Percentiles rank a stretch among this genome's conserved stretches.
Evolutionary conservation across 2,329 filamentous ascomycete species (phyloP).

Genomic region (Paraconiothyrium brasiliense): DNA sequence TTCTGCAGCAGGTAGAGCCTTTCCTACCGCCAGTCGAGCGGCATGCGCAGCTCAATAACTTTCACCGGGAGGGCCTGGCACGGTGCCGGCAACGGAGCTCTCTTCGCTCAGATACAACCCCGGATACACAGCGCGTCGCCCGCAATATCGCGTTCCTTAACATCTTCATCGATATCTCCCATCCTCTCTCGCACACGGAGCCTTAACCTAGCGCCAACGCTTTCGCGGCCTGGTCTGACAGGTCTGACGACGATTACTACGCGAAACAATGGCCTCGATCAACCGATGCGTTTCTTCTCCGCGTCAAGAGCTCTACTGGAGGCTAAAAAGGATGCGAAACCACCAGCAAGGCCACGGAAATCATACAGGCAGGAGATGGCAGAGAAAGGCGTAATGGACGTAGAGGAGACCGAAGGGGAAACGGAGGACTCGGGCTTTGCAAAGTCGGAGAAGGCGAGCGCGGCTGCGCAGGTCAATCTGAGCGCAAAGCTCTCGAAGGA

Average conservation of each 20-base stretch:
- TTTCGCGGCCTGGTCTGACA: conserved; percentile 7
- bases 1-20: conserved; percentile 34
- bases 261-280: conserved; percentile 38
- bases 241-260: conserved; percentile 28
- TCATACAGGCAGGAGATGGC: conserved; percentile 53
- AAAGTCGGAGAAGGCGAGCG: conserved; percentile 82
- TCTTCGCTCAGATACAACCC: conserved; percentile 44
- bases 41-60: conserved; percentile 47
- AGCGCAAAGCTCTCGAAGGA: conserved; percentile 88
- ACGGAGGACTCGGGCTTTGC: conserved; percentile 71
- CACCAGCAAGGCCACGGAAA: conserved; percentile 32
- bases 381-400: conserved; percentile 45
- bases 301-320: conserved; percentile 39
- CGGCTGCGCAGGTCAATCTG: conserved; percentile 89
- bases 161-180: conserved; percentile 22
- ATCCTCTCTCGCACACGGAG: conserved; percentile 8
- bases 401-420: conserved; percentile 53
- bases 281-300: conserved; percentile 39
- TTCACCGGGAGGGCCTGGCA: conserved; percentile 47
- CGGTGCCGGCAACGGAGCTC: conserved; percentile 45
- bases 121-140: conserved; percentile 30
- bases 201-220: conserved; percentile 1
- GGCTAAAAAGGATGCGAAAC: conserved; percentile 29
- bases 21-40: conserved; percentile 20
- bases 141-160: conserved; percentile 25